Percentiles rank a stretch among this genome's conserved stretches.
Conservation (phyloP, 208 protist genomes). For the Crithidia fasciculata region DNA sequence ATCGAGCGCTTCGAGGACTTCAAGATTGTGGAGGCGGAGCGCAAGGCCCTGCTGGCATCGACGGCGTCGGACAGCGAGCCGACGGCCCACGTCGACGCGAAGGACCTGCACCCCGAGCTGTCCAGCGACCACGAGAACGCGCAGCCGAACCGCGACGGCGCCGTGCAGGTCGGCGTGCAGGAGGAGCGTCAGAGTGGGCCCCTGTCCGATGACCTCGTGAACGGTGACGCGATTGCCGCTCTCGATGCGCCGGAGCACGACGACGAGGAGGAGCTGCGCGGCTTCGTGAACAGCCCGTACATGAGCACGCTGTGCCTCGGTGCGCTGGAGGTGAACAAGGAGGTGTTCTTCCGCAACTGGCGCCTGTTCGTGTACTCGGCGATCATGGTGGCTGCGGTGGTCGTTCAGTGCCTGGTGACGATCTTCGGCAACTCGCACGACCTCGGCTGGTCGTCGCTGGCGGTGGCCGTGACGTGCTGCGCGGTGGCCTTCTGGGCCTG, state of each 20-base stretch:
- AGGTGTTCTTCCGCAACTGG: conserved; percentile 29
- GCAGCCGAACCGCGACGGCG: background rate
- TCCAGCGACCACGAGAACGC: background rate
- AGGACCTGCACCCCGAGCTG: conserved; percentile 19
- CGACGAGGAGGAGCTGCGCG: conserved; percentile 3
- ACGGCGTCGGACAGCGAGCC: background rate
- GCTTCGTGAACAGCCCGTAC: conserved; percentile 11
- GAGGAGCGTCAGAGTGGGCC: background rate
- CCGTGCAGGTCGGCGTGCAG: background rate
- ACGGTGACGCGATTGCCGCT: background rate
- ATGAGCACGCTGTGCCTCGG: conserved; percentile 27
- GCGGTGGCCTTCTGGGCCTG: conserved; percentile 30
- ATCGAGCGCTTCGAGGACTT: conserved; percentile 48
- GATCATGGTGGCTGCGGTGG: conserved; percentile 29
- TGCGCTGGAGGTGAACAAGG: conserved; percentile 28
- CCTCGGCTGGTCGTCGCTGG: conserved; percentile 19
- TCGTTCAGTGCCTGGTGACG: conserved; percentile 25
- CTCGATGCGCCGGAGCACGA: background rate
- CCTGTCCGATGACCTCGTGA: conserved; percentile 1
- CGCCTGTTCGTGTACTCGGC: conserved; percentile 34
- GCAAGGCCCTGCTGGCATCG: background rate
- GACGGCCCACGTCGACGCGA: background rate
- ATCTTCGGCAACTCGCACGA: conserved; percentile 20
- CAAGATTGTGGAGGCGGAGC: conserved; percentile 22
- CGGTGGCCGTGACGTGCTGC: conserved; percentile 19